phyloP scores from a whole-genome alignment of 768 basidiomycete genomes.

The Coprinopsis cinerea region DNA sequence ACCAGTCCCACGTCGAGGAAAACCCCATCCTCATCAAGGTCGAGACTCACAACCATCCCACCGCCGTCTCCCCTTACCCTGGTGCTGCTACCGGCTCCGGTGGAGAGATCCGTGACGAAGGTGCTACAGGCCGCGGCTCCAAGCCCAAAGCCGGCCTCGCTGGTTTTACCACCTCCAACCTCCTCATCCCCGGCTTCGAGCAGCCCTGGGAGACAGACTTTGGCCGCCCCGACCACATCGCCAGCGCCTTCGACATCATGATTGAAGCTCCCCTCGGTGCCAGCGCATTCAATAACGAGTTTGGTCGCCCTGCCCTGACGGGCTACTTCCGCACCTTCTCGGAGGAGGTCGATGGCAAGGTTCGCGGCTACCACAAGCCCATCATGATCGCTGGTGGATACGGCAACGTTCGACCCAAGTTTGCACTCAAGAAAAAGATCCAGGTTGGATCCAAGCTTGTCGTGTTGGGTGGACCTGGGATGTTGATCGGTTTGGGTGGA shows the following conservation, averaged over 20 bases:
- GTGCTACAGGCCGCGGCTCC: conserved; percentile 90
- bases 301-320: conserved; percentile 85
- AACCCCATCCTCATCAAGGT: conserved; percentile 95
- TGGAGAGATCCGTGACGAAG: conserved; percentile 97
- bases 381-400: conserved; percentile 99
- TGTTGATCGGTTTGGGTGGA: conserved; percentile 95
- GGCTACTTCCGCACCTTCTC: conserved; percentile 97
- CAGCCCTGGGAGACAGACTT: conserved; percentile 98
- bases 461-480: conserved; percentile 91
- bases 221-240: conserved; percentile 86
- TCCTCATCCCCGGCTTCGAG: conserved; percentile 83
- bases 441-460: conserved; percentile 80
- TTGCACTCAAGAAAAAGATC: conserved; percentile 75
- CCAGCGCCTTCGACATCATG: conserved; percentile 95
- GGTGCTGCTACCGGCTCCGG: conserved; percentile 99
- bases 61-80: conserved; percentile 95
- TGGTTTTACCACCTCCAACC: conserved; percentile 91
- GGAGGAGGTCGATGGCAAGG: conserved; percentile 65
- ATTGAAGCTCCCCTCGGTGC: conserved; percentile 92
- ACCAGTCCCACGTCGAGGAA: conserved; percentile 55
- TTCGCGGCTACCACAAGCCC: conserved; percentile 98
- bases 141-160: conserved; percentile 93
- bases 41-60: conserved; percentile 99
- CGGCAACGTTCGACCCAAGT: conserved; percentile 84
- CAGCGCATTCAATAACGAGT: conserved; percentile 97